phyloP scores from a whole-genome alignment of 1,284 basidiomycete species.

The Marasmius oreades region DNA sequence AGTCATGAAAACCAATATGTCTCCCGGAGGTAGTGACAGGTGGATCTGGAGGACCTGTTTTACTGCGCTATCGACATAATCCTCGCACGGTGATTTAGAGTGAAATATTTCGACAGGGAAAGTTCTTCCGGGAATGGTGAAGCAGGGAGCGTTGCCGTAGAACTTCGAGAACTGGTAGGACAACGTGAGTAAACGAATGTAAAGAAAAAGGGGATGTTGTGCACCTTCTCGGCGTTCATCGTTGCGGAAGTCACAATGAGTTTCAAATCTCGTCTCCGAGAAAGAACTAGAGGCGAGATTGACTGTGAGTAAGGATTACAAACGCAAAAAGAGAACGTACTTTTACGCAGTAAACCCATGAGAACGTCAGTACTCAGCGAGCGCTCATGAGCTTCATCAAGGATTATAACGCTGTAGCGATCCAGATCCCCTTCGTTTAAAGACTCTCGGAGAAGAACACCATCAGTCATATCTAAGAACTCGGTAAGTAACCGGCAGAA shows the following conservation, averaged over 20 bases:
- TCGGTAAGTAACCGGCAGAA: slow-evolving; percentile 6
- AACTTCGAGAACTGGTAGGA: slow-evolving; percentile 80
- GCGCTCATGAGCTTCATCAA: slow-evolving; percentile 97
- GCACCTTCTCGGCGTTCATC: slow-evolving; percentile 96
- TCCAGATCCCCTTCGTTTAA: slow-evolving; percentile 96
- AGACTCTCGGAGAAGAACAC: slow-evolving; percentile 93
- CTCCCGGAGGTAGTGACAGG: slow-evolving; percentile 88
- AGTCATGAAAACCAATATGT: slow-evolving; percentile 99
- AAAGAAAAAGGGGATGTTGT: slow-evolving; percentile 1
- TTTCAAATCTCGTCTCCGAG: slow-evolving; percentile 87
- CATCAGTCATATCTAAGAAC: slow-evolving; percentile 90
- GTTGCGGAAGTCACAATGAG: slow-evolving; percentile 98
- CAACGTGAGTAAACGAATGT: not conserved
- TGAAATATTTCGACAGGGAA: slow-evolving; percentile 98
- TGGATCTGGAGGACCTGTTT: slow-evolving; percentile 98
- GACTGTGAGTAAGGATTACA: slow-evolving; percentile 7
- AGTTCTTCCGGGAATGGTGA: slow-evolving; percentile 96
- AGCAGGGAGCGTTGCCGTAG: slow-evolving; percentile 93
- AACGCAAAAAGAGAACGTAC: slow-evolving; percentile 57
- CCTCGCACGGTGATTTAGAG: slow-evolving; percentile 95
- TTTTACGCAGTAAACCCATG: slow-evolving; percentile 93
- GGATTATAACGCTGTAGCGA: slow-evolving; percentile 91
- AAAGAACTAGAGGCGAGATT: slow-evolving; percentile 61
- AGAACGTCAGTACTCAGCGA: slow-evolving; percentile 95
- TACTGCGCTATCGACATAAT: slow-evolving; percentile 97